Base-by-base conservation (phyloP, 2,329 filamentous ascomycete genomes). In the Acrocalymma vagum region DNA sequence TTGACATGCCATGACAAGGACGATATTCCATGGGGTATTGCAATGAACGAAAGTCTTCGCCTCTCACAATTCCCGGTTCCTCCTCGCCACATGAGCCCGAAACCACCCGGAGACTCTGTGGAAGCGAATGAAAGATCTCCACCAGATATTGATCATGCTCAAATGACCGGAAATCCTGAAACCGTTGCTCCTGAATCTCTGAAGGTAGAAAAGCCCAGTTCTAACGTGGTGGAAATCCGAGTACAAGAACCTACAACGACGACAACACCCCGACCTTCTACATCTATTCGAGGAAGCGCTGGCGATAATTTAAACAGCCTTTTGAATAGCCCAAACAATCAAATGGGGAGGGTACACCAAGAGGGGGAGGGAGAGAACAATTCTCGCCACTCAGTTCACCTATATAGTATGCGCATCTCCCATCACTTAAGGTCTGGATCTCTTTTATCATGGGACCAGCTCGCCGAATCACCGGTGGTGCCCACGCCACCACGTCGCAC, bases 401-500 rank as follows among this genome's bases (percentile, higher is more conserved):
- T 76, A 1, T 56, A 71, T 33, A 69, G 62, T 21, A 75, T 75
- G 72, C 63, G 69, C 9, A 75, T 76, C 18, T 73, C 71, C 3
- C 68, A 73, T 34, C 72, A 74, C 51, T 55, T 76, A 10, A 71
- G 73, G 6, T 74, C 70, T 6, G 65, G 65, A 11, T 75, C 72
- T 6, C 45, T 70, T 3, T 55, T 67, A 9, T 64, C 70, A 3
- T 73, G 71, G 60, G 58, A 67, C 14, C 55, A 59, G 34, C 48
- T 63, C 25, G 49, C 51, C 13, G 53, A 60, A 30, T 38, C 49
- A 9, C 43, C 58, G 17, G 55, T 60, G 6, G 16, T 58, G 7
- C 51, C 58, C 3, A 42, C 34, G 16, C 34, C 51, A 9, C 51
- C 44, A 31, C 43, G 14, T 24, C 38, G 26, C 3, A 41, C 55